Evolutionary conservation across 768 basidiomycete species (phyloP).

Genomic region (Hypholoma sublateritium): DNA sequence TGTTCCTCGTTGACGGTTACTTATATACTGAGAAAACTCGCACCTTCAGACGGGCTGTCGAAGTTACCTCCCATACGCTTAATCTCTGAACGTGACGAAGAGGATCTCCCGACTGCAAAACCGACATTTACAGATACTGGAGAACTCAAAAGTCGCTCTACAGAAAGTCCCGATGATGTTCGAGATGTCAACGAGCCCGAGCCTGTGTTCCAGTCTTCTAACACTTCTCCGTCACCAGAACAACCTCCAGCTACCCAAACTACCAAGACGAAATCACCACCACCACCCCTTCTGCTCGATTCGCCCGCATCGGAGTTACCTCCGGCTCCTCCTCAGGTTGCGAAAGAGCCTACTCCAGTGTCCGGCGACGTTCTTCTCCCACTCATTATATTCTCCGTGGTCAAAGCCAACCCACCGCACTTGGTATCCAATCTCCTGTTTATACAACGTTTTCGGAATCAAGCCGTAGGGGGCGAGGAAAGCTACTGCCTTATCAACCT

Average conservation of each 20-base stretch:
- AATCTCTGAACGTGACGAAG: slow-evolving; percentile 51
- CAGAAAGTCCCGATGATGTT: background rate
- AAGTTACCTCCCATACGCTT: slow-evolving; percentile 72
- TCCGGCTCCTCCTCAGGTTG: slow-evolving; percentile 16
- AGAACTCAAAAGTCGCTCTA: background rate
- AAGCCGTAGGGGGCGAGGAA: slow-evolving; percentile 73
- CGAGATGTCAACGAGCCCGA: background rate
- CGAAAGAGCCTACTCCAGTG: slow-evolving; percentile 47
- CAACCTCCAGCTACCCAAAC: background rate
- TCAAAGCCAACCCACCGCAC: slow-evolving; percentile 86
- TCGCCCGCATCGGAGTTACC: background rate
- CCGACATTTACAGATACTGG: slow-evolving; percentile 4
- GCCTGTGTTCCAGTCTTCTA: background rate
- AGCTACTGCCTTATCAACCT: slow-evolving; percentile 93
- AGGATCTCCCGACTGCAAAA: slow-evolving; percentile 24
- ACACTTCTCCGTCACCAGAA: background rate
- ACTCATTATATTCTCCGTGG: slow-evolving; percentile 90
- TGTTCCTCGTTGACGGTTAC: background rate
- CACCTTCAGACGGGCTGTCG: slow-evolving; percentile 66
- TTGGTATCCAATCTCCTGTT: slow-evolving; percentile 72
- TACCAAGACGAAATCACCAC: slow-evolving; percentile 15
- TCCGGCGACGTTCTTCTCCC: slow-evolving; percentile 92
- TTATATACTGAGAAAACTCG: background rate
- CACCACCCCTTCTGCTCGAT: slow-evolving; percentile 17
- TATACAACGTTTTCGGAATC: slow-evolving; percentile 60